Evolutionary conservation across 495 filamentous ascomycete genomes (phyloP).

Genomic region (Neurospora hispaniola): DNA sequence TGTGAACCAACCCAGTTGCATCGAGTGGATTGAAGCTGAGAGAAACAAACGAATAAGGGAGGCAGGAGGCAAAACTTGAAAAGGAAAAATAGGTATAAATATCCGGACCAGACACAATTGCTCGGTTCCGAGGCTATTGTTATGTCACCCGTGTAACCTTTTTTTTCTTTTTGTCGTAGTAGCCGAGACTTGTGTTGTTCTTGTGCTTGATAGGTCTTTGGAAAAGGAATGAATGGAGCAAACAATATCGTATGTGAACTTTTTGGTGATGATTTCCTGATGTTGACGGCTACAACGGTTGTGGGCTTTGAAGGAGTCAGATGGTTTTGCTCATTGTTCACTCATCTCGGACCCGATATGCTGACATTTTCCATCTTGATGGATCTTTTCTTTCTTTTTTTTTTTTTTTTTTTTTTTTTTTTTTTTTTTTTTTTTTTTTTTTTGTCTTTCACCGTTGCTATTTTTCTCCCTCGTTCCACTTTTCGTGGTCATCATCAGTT

Average conservation of each 20-base stretch:
- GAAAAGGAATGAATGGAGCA: not conserved
- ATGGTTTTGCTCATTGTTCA: not conserved
- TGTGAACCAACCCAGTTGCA: not conserved
- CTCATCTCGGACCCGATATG: not conserved
- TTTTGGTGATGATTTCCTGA: not conserved
- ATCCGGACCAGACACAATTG: not conserved
- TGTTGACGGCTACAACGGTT: not conserved
- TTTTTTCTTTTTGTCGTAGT: not conserved
- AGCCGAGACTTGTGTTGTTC: not conserved
- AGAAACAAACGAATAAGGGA: not conserved
- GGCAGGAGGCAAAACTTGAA: not conserved
- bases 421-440: not conserved
- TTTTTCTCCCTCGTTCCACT: not conserved
- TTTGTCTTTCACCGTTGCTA: not conserved
- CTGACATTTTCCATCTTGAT: not conserved
- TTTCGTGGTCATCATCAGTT: not conserved
- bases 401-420: not conserved
- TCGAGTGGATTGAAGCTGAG: not conserved
- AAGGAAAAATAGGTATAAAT: not conserved
- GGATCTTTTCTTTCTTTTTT: not conserved
- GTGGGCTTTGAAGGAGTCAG: not conserved
- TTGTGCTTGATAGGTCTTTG: not conserved
- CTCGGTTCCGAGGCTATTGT: not conserved
- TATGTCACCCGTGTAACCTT: not conserved
- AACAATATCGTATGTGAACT: not conserved